Conservation (phyloP, 306 rosid genomes). For the Quercus rubra region DNA sequence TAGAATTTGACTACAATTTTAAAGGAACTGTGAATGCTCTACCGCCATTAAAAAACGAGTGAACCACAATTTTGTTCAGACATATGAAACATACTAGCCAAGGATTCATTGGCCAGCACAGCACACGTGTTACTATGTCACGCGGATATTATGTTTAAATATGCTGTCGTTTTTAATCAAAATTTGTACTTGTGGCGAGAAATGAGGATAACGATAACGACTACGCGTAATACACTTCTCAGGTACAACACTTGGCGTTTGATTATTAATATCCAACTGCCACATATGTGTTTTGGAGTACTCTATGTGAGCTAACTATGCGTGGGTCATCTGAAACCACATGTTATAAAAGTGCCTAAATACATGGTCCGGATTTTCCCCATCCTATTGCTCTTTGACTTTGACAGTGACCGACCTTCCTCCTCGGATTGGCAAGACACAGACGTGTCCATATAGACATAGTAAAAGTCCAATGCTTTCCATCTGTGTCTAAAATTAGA, state of each 20-base stretch:
- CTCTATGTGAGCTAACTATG: background rate
- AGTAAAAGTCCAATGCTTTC: background rate
- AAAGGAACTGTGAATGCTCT: no score
- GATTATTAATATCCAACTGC: background rate
- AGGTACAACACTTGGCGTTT: background rate
- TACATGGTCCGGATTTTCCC: slow-evolving; percentile 9
- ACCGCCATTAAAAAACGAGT: no score
- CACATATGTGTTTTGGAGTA: background rate
- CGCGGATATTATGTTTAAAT: no score
- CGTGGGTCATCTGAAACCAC: background rate
- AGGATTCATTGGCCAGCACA: no score
- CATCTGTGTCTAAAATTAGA: background rate
- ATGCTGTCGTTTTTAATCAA: no score
- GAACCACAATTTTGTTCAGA: no score
- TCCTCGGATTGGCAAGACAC: background rate
- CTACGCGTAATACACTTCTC: no score
- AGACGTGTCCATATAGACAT: background rate
- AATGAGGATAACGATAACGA: background rate
- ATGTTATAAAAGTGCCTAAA: background rate
- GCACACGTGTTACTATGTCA: no score
- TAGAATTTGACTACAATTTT: no score
- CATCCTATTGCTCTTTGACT: background rate
- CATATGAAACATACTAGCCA: no score
- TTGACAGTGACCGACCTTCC: slow-evolving; percentile 16
- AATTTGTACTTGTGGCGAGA: no score